Base-by-base conservation (phyloP, 495 filamentous ascomycete species). In the Bacidia gigantensis region DNA sequence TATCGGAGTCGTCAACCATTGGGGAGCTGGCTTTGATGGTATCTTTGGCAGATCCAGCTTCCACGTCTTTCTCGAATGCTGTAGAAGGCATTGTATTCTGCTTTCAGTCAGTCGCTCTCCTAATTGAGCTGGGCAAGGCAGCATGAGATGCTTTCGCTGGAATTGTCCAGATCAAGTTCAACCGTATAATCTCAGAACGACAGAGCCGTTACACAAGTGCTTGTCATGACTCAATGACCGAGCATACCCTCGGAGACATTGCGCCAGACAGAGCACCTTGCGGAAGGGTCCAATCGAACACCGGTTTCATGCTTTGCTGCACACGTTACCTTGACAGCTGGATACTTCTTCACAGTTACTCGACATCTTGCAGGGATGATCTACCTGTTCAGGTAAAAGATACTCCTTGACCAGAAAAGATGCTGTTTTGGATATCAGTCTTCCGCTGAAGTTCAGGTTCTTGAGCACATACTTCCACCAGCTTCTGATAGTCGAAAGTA, bases 101-200 rank as follows among this genome's bases (percentile, higher is more conserved):
- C 12, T 46, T 9, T 44, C 5, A 22, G 35, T 60, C 17, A 60
- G 56, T 39, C n/a, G 14, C 25, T 26, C n/a, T 5, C 21, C 2
- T 35, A 23, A n/a, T 22, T 25, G 0, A 2, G n/a, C 26, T 3
- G 24, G 38, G 18, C 22, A 21, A 14, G 47, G 53, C 60, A 61
- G 73, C 72, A 77, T 72, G 67, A 76, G 69, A 5, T 74, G 63
- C 73, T 77, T 77, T 75, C 73, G 73, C 73, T 76, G 73, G 73
- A 72, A 72, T 77, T 72, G 72, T 69, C 73, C 73, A 76, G 72
- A 75, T 75, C 73, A 77, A 77, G 73, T 77, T 74, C 67, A 73
- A 77, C 73, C 73, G 73, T 77, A 70, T 77, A 59, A 65, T 77
- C 73, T 76, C 73, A 77, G 73, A 73, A 70, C 72, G 64, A 60